Evolutionary conservation across 78 protist species (phyloP).

Genomic region (Dictyostelium intermedium): DNA sequence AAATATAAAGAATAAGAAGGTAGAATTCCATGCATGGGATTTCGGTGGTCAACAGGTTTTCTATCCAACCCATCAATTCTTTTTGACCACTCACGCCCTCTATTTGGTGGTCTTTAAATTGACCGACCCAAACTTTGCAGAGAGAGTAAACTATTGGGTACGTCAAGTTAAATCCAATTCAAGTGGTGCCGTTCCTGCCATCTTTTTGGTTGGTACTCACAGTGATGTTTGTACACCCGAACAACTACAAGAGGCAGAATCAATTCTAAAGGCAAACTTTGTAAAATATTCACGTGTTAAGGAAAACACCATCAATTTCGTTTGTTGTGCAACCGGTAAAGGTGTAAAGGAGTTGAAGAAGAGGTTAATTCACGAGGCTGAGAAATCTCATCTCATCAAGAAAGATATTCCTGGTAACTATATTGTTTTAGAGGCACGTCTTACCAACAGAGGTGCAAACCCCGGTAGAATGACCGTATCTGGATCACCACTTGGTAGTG

Average conservation of each 20-base stretch:
- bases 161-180: constrained; percentile 58
- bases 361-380: constrained; percentile 38
- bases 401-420: constrained; percentile 71
- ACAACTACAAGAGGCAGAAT: constrained; percentile 30
- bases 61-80: constrained; percentile 83
- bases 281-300: constrained; percentile 43
- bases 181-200: constrained; percentile 45
- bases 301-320: constrained; percentile 39
- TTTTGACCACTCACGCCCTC: constrained; percentile 60
- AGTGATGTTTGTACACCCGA: constrained; percentile 71
- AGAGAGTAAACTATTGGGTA: constrained; percentile 74
- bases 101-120: constrained; percentile 59
- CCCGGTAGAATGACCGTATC: constrained; percentile 30
- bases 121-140: constrained; percentile 71
- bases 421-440: constrained; percentile 55
- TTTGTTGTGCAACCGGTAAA: constrained; percentile 56
- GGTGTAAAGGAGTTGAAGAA: constrained; percentile 68
- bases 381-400: constrained; percentile 48
- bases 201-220: constrained; percentile 76
- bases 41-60: constrained; percentile 81
- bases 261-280: constrained; percentile 29
- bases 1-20: constrained; percentile 21
- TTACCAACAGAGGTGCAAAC: constrained; percentile 61
- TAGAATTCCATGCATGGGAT: constrained; percentile 74
- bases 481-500: not conserved